Evolutionary conservation across 73 alveolate genomes (phyloP).

Genomic region (Tetrahymena malaccensis): DNA sequence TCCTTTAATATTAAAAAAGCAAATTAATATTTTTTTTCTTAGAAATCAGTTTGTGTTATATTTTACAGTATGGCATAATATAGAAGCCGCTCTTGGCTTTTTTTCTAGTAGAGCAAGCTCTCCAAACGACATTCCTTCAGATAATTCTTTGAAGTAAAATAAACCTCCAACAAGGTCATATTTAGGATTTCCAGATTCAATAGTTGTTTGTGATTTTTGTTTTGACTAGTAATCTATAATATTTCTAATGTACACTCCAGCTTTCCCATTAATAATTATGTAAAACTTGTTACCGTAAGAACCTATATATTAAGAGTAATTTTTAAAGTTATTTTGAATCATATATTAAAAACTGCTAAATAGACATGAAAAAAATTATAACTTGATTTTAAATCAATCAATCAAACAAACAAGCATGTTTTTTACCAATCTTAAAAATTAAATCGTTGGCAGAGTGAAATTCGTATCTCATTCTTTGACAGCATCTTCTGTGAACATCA

Average conservation of each 20-base stretch:
- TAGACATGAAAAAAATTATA: too few relatives aligned
- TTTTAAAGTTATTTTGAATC: not conserved
- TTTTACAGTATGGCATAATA: not conserved
- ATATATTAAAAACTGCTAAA: not conserved
- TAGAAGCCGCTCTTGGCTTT: not conserved
- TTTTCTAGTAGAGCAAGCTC: not conserved
- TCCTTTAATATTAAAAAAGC: not conserved
- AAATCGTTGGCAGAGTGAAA: not conserved
- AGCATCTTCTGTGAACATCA: not conserved
- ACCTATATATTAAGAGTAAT: not conserved
- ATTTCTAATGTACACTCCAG: not conserved
- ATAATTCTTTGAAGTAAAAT: not conserved
- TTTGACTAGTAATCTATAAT: not conserved
- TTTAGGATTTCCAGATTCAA: not conserved
- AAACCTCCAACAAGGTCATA: not conserved
- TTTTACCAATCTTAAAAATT: not conserved
- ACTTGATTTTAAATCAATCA: not conserved
- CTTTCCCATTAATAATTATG: not conserved
- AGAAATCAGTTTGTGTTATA: not conserved
- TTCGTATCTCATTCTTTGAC: not conserved
- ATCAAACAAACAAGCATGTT: not conserved
- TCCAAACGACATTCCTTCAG: not conserved
- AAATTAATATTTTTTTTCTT: not conserved
- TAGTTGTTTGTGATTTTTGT: not conserved
- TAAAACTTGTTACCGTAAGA: not conserved